Base-by-base conservation (phyloP, 1,139 yeast species). In the Saccharomyces uvarum region DNA sequence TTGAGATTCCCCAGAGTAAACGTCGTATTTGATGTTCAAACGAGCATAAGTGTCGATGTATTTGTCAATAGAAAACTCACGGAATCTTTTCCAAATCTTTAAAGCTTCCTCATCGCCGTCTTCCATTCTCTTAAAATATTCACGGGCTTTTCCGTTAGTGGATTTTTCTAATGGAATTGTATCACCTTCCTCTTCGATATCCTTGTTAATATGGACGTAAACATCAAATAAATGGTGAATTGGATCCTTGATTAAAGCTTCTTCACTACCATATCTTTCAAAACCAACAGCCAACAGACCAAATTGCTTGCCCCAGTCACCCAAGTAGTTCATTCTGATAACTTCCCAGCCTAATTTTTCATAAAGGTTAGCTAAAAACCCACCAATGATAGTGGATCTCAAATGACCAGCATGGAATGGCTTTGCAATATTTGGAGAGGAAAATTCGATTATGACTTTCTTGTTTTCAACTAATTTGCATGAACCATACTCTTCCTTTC, bases 351-450 rank as follows among this genome's bases (percentile, higher is more conserved):
- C 98, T 57, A 86, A 77, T 63, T 83, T 84, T 73, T 91, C 97
- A 70, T 93, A 89, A 71, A 93, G 79, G 73, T 91, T 93, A 50
- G 96, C 75, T 56, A 95, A 73, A 75, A 90, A 93, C n/a, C 99
- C 98, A 65, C 99, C 99, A 70, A 93, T 93, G 69, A 93, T 93
- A 44, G 99, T 93, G 47, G 97, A 88, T 76, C 99, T 85, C 74
- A 93, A 83, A 73, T 93, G 99, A 56, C 99, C 99, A 57, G 99
- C 99, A 70, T 93, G 99, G 86, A 93, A 93, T 13, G 99, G 99
- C 74, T 93, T 93, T 62, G 99, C 99, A 68, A 93, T 93, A 72
- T 93, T 93, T 62, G 99, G 99, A 50, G 98, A 91, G 3, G 97
- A 89, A 68, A 95, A 93, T 73, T 93, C 99, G 63, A 95, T 80